A percentile compares a stretch with the other conserved stretches of the same genome.
Evolutionary conservation across 306 rosid genomes (phyloP).

Genomic region (Prunus davidiana): DNA sequence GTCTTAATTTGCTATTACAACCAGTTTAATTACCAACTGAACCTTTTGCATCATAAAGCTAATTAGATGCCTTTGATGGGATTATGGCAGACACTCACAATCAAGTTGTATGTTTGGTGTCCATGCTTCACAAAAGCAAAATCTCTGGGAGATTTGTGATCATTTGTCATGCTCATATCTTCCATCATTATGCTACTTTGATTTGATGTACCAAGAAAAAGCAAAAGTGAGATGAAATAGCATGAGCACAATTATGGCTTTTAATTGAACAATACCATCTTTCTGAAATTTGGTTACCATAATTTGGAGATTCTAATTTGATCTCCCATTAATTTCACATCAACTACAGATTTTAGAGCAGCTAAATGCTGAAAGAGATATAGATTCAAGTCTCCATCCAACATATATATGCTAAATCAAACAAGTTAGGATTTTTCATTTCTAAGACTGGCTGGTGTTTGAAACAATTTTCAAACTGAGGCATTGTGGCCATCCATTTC

Average conservation of each 20-base stretch:
- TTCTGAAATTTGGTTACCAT: not conserved
- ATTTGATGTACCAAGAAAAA: conserved; percentile 18
- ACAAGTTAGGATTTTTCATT: conserved; percentile 35
- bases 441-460: conserved; percentile 21
- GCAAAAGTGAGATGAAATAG: conserved; percentile 16
- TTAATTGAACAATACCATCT: conserved; percentile 18
- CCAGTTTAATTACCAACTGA: not conserved
- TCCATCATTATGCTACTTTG: conserved; percentile 27
- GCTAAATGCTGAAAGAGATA: conserved; percentile 9
- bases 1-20: not conserved
- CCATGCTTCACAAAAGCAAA: conserved; percentile 33
- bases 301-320: conserved; percentile 8
- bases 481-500: conserved; percentile 31
- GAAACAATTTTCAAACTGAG: conserved; percentile 13
- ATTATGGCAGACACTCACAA: not conserved
- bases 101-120: conserved; percentile 27
- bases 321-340: conserved; percentile 19
- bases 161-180: conserved; percentile 21
- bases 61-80: not conserved
- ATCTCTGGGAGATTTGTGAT: conserved; percentile 27
- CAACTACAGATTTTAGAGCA: conserved; percentile 23
- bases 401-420: conserved; percentile 5
- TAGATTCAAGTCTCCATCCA: conserved; percentile 6
- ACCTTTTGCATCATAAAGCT: not conserved
- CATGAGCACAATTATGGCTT: conserved; percentile 25